Base-by-base conservation (phyloP, 495 filamentous ascomycete species). In the Mytilinidion resinicola region DNA sequence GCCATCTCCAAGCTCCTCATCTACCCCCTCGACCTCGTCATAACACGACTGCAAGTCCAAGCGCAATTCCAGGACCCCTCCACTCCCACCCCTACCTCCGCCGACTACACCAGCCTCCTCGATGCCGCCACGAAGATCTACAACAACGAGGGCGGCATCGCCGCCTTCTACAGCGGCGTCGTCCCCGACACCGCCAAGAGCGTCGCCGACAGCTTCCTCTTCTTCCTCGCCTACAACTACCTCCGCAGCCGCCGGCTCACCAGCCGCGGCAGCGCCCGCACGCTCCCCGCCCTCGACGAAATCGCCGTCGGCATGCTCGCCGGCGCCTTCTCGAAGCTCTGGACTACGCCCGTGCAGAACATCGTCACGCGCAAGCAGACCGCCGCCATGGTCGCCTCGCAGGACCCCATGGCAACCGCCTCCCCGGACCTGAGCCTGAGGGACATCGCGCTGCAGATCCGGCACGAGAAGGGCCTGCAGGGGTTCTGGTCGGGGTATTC, bases 401-500 rank as follows among this genome's bases (percentile, higher is more conserved):
- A 41, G 19, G 57, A 34, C 34, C 56, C n/a, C 36, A 49, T n/a
- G 61, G 57, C 9, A 38, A 66, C 43, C 64, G 70, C 55, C 11
- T 52, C 51, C 6, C 55, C 63, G 1, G 17, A 55, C 12, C 60
- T 69, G 0, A 80, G 73, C 17, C 80, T 84, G 2, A 70, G 74
- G 3, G 77, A 85, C 21, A 89, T 89, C 43, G 78, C 85, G 15
- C 69, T 72, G 2, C 74, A 80, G 38, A 92, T 96, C 50, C 71
- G 74, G 10, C 56, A 71, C 1, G 88, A 93, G 67, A 86, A 88
- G 64, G 92, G 91, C 0, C 51, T 92, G 8, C 64, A 68, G 19
- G 91, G 91, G 0, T 88, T 96, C 62, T 96, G 92, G 91, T 88
- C 90, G 0, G 92, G 92, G 3, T 96, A 96, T 71, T 87, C 86